Percentiles rank a stretch among this genome's conserved stretches.
Evolutionary conservation across 768 basidiomycete species (phyloP).

Genomic region (Pleurotus giganteus): DNA sequence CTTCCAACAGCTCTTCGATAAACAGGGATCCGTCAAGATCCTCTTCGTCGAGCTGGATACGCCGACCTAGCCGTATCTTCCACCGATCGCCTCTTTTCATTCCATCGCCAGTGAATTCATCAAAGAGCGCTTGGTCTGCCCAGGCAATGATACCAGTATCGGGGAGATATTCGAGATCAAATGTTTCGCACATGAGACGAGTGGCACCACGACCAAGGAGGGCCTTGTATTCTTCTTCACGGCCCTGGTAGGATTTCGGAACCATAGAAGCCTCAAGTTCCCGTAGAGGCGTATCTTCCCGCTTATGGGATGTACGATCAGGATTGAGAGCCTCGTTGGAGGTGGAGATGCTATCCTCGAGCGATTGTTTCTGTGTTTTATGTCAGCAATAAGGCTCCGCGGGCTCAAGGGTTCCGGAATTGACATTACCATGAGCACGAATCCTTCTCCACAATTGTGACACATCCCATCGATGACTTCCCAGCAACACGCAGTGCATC

Average conservation of each 20-base stretch:
- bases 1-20: constrained; percentile 30
- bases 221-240: constrained; percentile 24
- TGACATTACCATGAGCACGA: not conserved
- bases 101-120: constrained; percentile 29
- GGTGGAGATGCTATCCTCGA: constrained; percentile 12
- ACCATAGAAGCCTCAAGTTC: constrained; percentile 12
- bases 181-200: constrained; percentile 35
- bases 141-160: constrained; percentile 32
- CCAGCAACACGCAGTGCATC: constrained; percentile 26
- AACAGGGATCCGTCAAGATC: constrained; percentile 34
- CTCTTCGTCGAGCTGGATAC: constrained; percentile 30
- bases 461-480: constrained; percentile 31
- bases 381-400: constrained; percentile 2
- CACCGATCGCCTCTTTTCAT: constrained; percentile 33
- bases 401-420: not conserved
- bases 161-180: constrained; percentile 27
- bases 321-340: constrained; percentile 19
- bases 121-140: constrained; percentile 28
- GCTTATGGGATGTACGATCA: constrained; percentile 23
- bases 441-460: constrained; percentile 19
- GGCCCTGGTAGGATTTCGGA: constrained; percentile 7
- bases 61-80: constrained; percentile 38
- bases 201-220: constrained; percentile 32
- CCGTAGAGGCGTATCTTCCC: constrained; percentile 28
- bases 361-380: not conserved